Conservation (phyloP, 1,284 basidiomycete species). For the Mycena citricolor region DNA sequence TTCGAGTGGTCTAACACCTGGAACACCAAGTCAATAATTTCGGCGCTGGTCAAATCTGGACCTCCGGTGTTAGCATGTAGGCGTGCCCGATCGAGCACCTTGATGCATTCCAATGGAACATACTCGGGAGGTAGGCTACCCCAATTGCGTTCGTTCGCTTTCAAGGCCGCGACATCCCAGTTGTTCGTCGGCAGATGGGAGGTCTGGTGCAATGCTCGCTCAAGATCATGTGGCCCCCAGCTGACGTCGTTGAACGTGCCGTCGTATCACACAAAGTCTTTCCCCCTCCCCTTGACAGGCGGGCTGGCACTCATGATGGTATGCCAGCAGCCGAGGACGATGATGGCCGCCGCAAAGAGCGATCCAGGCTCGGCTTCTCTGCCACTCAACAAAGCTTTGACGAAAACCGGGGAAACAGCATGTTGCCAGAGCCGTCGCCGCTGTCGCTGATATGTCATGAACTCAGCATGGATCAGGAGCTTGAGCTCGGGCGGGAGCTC, state of each 20-base stretch:
- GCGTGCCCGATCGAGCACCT: conserved; percentile 7
- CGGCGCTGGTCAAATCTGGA: conserved; percentile 2
- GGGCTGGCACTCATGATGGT: conserved; percentile 2
- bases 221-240: conserved; percentile 4
- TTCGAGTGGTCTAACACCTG: not conserved
- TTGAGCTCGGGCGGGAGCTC: conserved; percentile 8
- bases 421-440: conserved; percentile 7
- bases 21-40: not conserved
- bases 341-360: conserved; percentile 8
- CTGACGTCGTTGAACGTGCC: not conserved
- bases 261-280: not conserved
- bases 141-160: not conserved
- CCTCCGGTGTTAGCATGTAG: conserved; percentile 1
- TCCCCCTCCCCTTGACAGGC: conserved; percentile 1
- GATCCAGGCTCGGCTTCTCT: conserved; percentile 5
- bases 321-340: conserved; percentile 6
- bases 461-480: conserved; percentile 4
- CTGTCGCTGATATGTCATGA: conserved; percentile 2
- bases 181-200: conserved; percentile 4
- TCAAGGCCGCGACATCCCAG: not conserved
- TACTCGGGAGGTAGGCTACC: conserved; percentile 2
- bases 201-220: conserved; percentile 2
- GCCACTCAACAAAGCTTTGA: conserved; percentile 12
- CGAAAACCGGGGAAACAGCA: conserved; percentile 3
- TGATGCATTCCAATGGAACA: conserved; percentile 10